phyloP scores from a whole-genome alignment of 2,329 filamentous ascomycete species.

The Fusarium praegraminearum region DNA sequence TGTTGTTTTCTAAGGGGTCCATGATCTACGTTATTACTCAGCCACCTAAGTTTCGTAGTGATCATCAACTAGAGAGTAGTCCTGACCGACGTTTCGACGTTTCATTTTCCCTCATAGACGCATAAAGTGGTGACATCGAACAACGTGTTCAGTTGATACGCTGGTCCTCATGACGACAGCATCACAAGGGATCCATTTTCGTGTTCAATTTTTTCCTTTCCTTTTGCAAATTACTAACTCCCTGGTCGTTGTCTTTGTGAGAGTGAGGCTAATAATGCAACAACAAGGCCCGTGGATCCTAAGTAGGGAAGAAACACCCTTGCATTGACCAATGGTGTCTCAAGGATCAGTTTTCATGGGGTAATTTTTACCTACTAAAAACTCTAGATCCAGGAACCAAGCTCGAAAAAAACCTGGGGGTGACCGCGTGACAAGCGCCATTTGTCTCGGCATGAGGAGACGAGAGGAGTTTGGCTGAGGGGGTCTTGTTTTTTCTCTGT shows the following conservation, averaged over 20 bases:
- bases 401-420: conserved; percentile 27
- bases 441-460: conserved; percentile 19
- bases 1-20: not conserved
- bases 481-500: not conserved
- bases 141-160: conserved; percentile 12
- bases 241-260: conserved; percentile 18
- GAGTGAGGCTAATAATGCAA: conserved; percentile 21
- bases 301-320: not conserved
- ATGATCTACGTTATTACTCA: not conserved
- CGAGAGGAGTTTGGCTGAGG: conserved; percentile 1
- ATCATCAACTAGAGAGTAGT: not conserved
- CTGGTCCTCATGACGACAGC: conserved; percentile 26
- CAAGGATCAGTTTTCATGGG: conserved; percentile 44
- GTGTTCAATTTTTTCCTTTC: not conserved
- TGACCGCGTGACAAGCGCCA: conserved; percentile 46
- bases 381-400: conserved; percentile 47
- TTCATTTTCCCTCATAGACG: not conserved
- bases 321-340: conserved; percentile 25
- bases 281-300: conserved; percentile 19
- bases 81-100: conserved; percentile 8
- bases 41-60: not conserved
- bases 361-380: conserved; percentile 50
- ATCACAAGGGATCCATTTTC: conserved; percentile 36
- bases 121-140: not conserved
- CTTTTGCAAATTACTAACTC: not conserved